Conservation (phyloP, 2,329 filamentous ascomycete species). For the Claviceps purpurea region DNA sequence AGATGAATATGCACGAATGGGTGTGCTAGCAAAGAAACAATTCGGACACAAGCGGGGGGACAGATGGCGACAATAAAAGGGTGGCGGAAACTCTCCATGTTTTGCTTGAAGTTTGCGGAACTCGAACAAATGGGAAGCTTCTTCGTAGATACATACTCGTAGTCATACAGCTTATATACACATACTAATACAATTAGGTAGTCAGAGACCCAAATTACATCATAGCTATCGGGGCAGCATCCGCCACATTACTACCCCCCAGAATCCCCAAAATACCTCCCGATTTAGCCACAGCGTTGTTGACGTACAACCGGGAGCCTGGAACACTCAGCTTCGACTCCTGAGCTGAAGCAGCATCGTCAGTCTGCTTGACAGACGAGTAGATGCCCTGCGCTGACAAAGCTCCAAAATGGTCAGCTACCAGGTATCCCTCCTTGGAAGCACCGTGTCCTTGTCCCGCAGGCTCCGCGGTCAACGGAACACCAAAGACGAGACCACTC, state of each 20-base stretch:
- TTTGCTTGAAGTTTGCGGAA: too few relatives aligned
- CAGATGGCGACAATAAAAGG: conserved; percentile 32
- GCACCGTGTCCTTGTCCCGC: conserved; percentile 1
- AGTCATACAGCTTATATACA: not conserved
- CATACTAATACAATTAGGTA: too few relatives aligned
- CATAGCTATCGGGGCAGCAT: conserved; percentile 6
- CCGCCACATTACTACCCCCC: conserved; percentile 5
- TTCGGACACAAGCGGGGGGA: conserved; percentile 43
- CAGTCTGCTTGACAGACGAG: conserved; percentile 19
- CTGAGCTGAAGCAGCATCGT: conserved; percentile 4
- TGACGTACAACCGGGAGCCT: conserved; percentile 18
- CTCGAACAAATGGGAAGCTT: too few relatives aligned
- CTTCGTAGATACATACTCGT: too few relatives aligned
- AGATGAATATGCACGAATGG: conserved; percentile 24
- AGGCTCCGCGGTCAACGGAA: conserved; percentile 12
- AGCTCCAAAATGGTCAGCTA: conserved; percentile 41
- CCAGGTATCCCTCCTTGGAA: conserved; percentile 1
- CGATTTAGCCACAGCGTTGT: not conserved
- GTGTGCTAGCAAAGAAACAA: conserved; percentile 46
- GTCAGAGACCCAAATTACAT: not conserved
- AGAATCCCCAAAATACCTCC: conserved; percentile 1
- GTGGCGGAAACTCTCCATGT: conserved; percentile 14
- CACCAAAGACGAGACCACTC: conserved; percentile 20
- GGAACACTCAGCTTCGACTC: conserved; percentile 22
- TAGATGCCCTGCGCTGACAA: conserved; percentile 48